Conservation (phyloP, 176 grass and related monocot species). For the Coix lacrymajobi region DNA sequence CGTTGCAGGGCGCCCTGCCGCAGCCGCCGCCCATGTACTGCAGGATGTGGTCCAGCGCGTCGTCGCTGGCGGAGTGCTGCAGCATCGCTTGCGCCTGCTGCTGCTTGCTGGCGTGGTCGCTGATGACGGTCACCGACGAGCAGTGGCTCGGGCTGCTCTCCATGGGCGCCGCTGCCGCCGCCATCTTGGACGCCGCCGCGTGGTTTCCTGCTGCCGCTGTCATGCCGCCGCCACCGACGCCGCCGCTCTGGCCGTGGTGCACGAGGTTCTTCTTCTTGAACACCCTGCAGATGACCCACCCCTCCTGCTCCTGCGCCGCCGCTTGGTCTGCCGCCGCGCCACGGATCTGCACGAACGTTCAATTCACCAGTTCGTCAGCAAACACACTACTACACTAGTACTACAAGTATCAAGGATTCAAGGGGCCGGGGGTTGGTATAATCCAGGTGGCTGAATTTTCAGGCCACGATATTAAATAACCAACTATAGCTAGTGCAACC, state of each 20-base stretch:
- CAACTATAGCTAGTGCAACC: neutral
- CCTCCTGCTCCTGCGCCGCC: conserved; percentile 58
- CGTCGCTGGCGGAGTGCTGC: conserved; percentile 48
- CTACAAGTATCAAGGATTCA: neutral
- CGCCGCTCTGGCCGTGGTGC: conserved; percentile 35
- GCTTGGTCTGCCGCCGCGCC: conserved; percentile 38
- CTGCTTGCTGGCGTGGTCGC: conserved; percentile 20
- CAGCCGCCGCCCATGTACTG: conserved; percentile 47
- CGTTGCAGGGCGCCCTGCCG: conserved; percentile 10
- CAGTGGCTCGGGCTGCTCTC: conserved; percentile 46
- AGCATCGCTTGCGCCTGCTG: conserved; percentile 18
- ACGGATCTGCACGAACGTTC: conserved; percentile 15
- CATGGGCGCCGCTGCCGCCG: neutral
- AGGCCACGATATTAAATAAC: neutral
- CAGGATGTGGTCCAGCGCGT: conserved; percentile 75
- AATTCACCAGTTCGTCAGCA: neutral
- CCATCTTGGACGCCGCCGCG: neutral
- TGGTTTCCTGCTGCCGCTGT: neutral
- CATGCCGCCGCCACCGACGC: neutral
- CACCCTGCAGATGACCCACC: conserved; percentile 86
- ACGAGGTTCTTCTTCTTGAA: conserved; percentile 90
- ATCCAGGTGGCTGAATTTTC: neutral
- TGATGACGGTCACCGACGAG: conserved; percentile 40
- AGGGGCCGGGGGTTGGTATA: too few species aligned
- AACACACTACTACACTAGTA: too few species aligned